These are phyloP conservation scores for Silene conica DNA, from an alignment of 148 eudicot genomes.

Conservation along the genomic window DNA sequence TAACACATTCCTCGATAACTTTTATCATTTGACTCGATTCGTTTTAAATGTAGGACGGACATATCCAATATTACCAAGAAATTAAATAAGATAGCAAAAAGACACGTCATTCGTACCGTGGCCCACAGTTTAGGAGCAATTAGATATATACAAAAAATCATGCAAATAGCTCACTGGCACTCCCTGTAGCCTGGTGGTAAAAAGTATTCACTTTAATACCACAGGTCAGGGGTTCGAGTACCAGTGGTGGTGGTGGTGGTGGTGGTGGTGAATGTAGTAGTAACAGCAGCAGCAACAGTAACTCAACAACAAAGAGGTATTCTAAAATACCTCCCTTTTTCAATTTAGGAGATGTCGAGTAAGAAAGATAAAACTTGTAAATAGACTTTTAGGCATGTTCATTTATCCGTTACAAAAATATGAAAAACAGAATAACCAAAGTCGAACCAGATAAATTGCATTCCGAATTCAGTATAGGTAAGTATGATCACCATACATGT, in stretches of 20 bases:
- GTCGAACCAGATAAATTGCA: neutral
- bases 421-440: neutral
- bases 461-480: slow-evolving; percentile 33
- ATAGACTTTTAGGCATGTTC: neutral
- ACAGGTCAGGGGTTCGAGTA: slow-evolving; percentile 9
- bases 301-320: neutral
- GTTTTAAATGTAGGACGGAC: too few relatives aligned
- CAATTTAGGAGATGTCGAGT: neutral
- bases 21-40: too few relatives aligned
- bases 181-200: neutral
- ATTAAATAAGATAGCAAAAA: too few relatives aligned
- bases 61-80: too few relatives aligned
- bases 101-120: too few relatives aligned
- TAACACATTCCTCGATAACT: too few relatives aligned
- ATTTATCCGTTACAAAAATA: neutral
- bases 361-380: neutral
- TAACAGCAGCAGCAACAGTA: too few relatives aligned
- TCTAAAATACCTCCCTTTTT: slow-evolving; percentile 5
- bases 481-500: slow-evolving; percentile 56
- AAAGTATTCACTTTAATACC: neutral
- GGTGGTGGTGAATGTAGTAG: neutral
- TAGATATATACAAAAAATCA: neutral
- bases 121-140: too few relatives aligned
- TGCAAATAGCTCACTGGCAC: neutral
- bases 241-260: neutral